phyloP scores from a whole-genome alignment of 1,284 basidiomycete species.

The Kwoniella shivajii region DNA sequence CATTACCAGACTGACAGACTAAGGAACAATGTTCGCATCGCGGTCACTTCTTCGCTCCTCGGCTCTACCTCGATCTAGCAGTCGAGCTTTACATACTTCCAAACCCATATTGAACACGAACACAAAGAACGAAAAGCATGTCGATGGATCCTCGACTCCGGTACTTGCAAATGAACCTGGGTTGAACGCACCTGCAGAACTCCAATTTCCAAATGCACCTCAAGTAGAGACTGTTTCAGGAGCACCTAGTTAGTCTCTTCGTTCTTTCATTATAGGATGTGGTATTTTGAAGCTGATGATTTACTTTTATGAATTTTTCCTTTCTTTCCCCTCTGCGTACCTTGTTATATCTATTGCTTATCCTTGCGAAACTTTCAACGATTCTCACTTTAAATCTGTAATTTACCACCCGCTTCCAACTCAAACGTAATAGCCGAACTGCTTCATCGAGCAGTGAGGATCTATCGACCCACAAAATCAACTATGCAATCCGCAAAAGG shows the following conservation, averaged over 20 bases:
- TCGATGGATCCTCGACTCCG: slow-evolving; percentile 4
- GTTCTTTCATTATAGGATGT: neutral
- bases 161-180: slow-evolving; percentile 12
- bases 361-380: neutral
- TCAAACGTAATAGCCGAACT: slow-evolving; percentile 68
- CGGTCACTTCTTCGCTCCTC: slow-evolving; percentile 12
- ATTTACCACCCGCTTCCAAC: neutral
- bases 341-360: neutral
- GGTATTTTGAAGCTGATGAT: neutral
- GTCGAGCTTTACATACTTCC: slow-evolving; percentile 12
- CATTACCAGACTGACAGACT: no score
- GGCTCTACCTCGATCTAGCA: neutral
- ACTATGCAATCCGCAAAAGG: slow-evolving; percentile 92
- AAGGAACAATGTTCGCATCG: slow-evolving; percentile 16
- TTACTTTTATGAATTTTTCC: neutral
- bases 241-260: slow-evolving; percentile 46
- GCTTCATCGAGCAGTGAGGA: slow-evolving; percentile 81
- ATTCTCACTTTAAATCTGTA: neutral
- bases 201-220: slow-evolving; percentile 6
- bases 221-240: slow-evolving; percentile 51
- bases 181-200: slow-evolving; percentile 12
- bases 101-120: slow-evolving; percentile 10
- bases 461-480: slow-evolving; percentile 90
- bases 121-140: no score
- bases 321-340: neutral